These are phyloP conservation scores for Naganishia friedmannii DNA, from an alignment of 768 basidiomycete genomes.

Conservation along the genomic window DNA sequence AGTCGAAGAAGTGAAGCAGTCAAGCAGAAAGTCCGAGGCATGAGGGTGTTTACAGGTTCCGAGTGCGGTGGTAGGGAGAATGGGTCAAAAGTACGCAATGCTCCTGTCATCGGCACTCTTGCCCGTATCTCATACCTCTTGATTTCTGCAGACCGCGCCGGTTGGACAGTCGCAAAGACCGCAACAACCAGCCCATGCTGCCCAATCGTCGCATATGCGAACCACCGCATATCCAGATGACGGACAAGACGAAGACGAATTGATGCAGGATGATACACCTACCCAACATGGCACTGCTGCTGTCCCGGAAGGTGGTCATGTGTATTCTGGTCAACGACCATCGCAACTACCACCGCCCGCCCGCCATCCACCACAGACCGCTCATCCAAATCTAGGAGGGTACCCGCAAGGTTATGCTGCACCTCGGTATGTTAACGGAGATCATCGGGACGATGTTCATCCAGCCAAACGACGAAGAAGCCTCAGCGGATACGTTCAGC, in stretches of 20 bases:
- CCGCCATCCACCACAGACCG: neutral
- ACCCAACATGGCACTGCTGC: too few species aligned
- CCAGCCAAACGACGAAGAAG: neutral
- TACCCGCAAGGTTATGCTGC: neutral
- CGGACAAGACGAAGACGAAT: constrained; percentile 20
- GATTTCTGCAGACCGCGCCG: constrained; percentile 14
- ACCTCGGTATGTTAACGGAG: neutral
- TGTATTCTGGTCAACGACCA: constrained; percentile 6
- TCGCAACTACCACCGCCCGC: neutral
- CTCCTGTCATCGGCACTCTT: too few species aligned
- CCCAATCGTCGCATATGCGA: neutral
- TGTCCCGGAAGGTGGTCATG: neutral
- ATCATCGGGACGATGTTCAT: neutral
- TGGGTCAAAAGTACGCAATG: constrained; percentile 7
- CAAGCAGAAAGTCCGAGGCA: constrained; percentile 29
- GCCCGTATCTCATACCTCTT: too few species aligned
- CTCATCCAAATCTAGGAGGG: neutral
- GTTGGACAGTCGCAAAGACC: constrained; percentile 5
- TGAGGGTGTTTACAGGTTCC: constrained; percentile 25
- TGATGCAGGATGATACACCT: constrained; percentile 2
- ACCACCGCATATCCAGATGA: constrained; percentile 4
- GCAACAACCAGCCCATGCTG: neutral
- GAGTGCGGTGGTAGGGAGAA: neutral
- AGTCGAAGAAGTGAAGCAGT: constrained; percentile 27
- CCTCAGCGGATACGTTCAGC: constrained; percentile 7